These are phyloP conservation scores for Dendrobium catenatum DNA, from an alignment of 106 monocot species.

Conservation along the genomic window DNA sequence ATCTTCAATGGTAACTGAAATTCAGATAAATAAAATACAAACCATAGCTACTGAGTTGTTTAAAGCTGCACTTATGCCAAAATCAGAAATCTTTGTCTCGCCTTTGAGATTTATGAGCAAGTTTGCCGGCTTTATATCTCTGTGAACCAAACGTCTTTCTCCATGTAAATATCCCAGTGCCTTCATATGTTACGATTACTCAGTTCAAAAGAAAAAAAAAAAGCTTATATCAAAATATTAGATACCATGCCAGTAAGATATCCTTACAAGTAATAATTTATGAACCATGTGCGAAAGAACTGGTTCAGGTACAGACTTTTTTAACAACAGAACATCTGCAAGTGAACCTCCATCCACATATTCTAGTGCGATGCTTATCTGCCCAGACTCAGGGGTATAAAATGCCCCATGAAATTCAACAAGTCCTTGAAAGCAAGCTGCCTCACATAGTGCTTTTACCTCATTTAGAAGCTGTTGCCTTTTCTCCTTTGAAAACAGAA, in stretches of 20 bases:
- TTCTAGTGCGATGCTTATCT: conserved; percentile 93
- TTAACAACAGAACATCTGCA: conserved; percentile 65
- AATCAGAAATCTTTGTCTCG: conserved; percentile 90
- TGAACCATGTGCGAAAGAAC: conserved; percentile 71
- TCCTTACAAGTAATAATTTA: conserved; percentile 65
- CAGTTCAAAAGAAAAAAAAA: conserved; percentile 3
- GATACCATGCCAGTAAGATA: conserved; percentile 1
- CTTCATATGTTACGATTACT: conserved; percentile 28
- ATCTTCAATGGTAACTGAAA: conserved; percentile 2
- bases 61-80: conserved; percentile 96
- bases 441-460: conserved; percentile 89
- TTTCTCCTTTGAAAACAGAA: conserved; percentile 59
- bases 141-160: conserved; percentile 84
- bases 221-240: conserved; percentile 4
- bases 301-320: conserved; percentile 68
- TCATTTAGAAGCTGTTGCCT: conserved; percentile 92
- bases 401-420: conserved; percentile 99
- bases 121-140: conserved; percentile 99
- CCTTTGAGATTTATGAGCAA: conserved; percentile 96
- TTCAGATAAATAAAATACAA: conserved; percentile 11
- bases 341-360: conserved; percentile 99
- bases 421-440: conserved; percentile 64
- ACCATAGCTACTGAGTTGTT: conserved; percentile 92
- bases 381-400: conserved; percentile 87
- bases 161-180: conserved; percentile 82